Conservation (phyloP, 495 filamentous ascomycete species). For the Sordaria brevicollis region DNA sequence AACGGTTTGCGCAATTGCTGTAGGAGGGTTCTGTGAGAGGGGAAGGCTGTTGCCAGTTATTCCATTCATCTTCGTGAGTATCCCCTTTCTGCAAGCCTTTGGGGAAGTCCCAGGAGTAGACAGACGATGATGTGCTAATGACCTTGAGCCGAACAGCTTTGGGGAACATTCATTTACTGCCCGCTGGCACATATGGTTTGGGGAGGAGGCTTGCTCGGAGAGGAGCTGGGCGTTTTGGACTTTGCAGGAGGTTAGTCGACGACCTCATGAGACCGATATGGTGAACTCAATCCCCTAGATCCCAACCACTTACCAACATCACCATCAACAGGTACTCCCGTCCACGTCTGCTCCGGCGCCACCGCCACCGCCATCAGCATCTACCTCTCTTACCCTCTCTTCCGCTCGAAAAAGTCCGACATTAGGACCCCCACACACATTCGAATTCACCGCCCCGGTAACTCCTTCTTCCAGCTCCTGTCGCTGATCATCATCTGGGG, state of each 20-base stretch:
- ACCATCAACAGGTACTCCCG: slow-evolving; percentile 50
- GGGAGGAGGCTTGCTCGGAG: slow-evolving; percentile 17
- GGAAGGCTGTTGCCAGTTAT: slow-evolving; percentile 12
- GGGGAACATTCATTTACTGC: slow-evolving; percentile 19
- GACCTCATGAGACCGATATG: neutral
- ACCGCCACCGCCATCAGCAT: slow-evolving; percentile 70
- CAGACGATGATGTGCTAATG: neutral
- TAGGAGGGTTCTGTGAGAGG: slow-evolving; percentile 20
- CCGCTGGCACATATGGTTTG: slow-evolving; percentile 19
- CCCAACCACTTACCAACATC: neutral
- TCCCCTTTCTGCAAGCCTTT: neutral
- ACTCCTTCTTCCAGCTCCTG: slow-evolving; percentile 20
- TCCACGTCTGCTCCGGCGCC: slow-evolving; percentile 75
- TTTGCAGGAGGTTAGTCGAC: slow-evolving; percentile 14
- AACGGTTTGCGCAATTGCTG: slow-evolving; percentile 19
- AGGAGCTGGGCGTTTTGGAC: slow-evolving; percentile 16
- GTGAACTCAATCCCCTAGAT: neutral
- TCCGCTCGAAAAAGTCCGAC: slow-evolving; percentile 39
- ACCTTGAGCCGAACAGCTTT: slow-evolving; percentile 1
- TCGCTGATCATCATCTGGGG: slow-evolving; percentile 92
- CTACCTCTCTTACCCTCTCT: slow-evolving; percentile 45
- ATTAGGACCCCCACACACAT: slow-evolving; percentile 80
- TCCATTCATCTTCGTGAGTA: slow-evolving; percentile 13
- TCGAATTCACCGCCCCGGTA: slow-evolving; percentile 43
- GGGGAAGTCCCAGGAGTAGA: neutral